Conservation (phyloP, 805 yeast species). For the Metschnikowia lochheadii region DNA sequence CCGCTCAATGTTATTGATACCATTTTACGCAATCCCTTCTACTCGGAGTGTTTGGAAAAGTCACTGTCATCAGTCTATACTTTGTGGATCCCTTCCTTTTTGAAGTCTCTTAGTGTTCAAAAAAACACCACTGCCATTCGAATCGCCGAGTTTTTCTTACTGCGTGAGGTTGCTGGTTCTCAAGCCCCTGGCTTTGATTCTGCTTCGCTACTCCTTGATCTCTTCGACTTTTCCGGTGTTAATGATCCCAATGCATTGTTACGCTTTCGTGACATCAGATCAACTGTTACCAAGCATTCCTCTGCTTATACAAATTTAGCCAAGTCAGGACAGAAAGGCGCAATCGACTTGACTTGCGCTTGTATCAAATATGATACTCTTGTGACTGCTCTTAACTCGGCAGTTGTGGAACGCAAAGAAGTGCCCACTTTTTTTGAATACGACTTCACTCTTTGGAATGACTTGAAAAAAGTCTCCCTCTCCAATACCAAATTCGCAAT, state of each 20-base stretch:
- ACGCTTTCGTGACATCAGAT: slow-evolving; percentile 45
- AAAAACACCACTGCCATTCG: slow-evolving; percentile 51
- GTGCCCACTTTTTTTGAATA: slow-evolving; percentile 12
- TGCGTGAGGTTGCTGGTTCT: slow-evolving; percentile 6
- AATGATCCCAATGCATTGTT: slow-evolving; percentile 28
- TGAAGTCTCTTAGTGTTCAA: slow-evolving; percentile 45
- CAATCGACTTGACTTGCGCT: slow-evolving; percentile 6
- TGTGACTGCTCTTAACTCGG: slow-evolving; percentile 11
- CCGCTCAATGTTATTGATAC: slow-evolving; percentile 57
- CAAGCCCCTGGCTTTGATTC: slow-evolving; percentile 5
- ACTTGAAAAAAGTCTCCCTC: slow-evolving; percentile 8
- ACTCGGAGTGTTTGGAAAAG: slow-evolving; percentile 30
- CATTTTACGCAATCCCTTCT: slow-evolving; percentile 52
- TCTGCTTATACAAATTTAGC: slow-evolving; percentile 26
- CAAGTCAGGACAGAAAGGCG: slow-evolving; percentile 3
- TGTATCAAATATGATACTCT: slow-evolving; percentile 20
- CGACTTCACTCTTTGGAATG: slow-evolving; percentile 12
- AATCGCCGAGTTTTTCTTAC: slow-evolving; percentile 46
- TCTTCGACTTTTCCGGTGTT: slow-evolving; percentile 17
- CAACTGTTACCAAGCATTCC: slow-evolving; percentile 43
- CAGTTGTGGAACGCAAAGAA: slow-evolving; percentile 10
- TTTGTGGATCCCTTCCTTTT: slow-evolving; percentile 49
- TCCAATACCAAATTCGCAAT: slow-evolving; percentile 11
- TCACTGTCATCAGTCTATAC: slow-evolving; percentile 39
- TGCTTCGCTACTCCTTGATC: slow-evolving; percentile 12